Base-by-base conservation (phyloP, 2,329 filamentous ascomycete genomes). In the Allantophomopsis cytisporea region DNA sequence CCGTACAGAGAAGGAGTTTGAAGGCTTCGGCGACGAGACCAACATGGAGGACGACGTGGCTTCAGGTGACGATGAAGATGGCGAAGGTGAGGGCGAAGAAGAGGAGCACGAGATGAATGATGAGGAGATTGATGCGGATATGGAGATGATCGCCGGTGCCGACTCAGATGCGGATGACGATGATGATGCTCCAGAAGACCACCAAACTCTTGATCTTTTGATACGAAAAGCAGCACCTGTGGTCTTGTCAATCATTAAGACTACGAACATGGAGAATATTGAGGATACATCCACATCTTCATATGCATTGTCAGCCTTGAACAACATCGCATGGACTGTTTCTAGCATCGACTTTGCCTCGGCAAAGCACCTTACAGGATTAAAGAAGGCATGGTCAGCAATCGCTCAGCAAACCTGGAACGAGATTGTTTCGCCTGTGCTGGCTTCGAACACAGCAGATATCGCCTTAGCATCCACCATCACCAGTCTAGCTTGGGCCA, bases 281-380 rank as follows among this genome's bases (percentile, higher is more conserved):
- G 61, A 65, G 21, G 51, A 59, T 13, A 53, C 64, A 11, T 52
- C 61, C 6, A 58, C 79, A 32, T 71, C 71, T 45, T 56, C 56
- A 15, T 65, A 69, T 46, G 70, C 76, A 14, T 58, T 82, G 17
- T 69, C 72, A 2, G 68, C 74, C 13, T 63, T 83, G 42, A 80
- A 73, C 61, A 82, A 82, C 56, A 71, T 81, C 39, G 65, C 76
- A 39, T 82, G 78, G 76, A 77, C 76, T 10, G 62, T 79, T 32
- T 76, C 73, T 7, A 69, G 69, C 48, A 60, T 77, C 47, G 73
- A 78, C 55, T 76, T 76, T 49, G 61, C 65, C 17, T 65, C 71
- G 23, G 58, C 60, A n/a, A 62, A 65, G 38, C 73, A 74, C 51
- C 57, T 63, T 4, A 59, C 47, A 5, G 47, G 62, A 41, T 63